Evolutionary conservation across 2,329 filamentous ascomycete species (phyloP).

Genomic region (Xylaria sp.): DNA sequence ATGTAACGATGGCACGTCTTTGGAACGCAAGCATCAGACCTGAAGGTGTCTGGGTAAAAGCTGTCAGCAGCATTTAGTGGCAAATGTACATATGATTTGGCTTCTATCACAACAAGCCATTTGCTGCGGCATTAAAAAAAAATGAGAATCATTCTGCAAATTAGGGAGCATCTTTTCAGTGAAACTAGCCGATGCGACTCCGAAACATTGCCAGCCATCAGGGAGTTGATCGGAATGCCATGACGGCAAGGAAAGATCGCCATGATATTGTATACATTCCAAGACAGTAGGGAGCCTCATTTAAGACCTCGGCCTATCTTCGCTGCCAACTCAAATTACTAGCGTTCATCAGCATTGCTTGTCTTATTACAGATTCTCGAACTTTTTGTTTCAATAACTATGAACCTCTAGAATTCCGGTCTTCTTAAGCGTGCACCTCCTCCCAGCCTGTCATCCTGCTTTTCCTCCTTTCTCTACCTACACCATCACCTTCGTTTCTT

Average conservation of each 20-base stretch:
- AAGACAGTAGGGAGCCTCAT: constrained; percentile 43
- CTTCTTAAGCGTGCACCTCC: constrained; percentile 41
- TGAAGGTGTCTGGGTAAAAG: constrained; percentile 37
- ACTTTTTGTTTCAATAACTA: constrained; percentile 25
- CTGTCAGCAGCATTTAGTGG: constrained; percentile 37
- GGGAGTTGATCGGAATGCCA: constrained; percentile 27
- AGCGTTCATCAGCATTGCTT: constrained; percentile 45
- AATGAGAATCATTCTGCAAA: constrained; percentile 46
- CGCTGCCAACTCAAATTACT: constrained; percentile 41
- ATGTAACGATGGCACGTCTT: constrained; percentile 35
- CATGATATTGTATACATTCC: constrained; percentile 40
- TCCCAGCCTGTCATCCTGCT: constrained; percentile 19
- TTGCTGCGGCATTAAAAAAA: constrained; percentile 39
- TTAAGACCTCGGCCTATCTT: constrained; percentile 44
- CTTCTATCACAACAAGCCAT: constrained; percentile 36
- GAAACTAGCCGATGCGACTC: constrained; percentile 34
- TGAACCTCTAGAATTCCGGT: constrained; percentile 30
- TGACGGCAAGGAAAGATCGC: constrained; percentile 29
- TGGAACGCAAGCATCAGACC: constrained; percentile 37
- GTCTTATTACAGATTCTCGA: constrained; percentile 50
- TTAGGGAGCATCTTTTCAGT: constrained; percentile 35
- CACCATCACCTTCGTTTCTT: constrained; percentile 5
- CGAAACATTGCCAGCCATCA: constrained; percentile 29
- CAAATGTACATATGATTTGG: constrained; percentile 48
- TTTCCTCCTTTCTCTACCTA: constrained; percentile 18